Percentiles rank a stretch among this genome's conserved stretches.
Conservation (phyloP, 2,329 filamentous ascomycete species). For the Pseudogymnoascus sp. region DNA sequence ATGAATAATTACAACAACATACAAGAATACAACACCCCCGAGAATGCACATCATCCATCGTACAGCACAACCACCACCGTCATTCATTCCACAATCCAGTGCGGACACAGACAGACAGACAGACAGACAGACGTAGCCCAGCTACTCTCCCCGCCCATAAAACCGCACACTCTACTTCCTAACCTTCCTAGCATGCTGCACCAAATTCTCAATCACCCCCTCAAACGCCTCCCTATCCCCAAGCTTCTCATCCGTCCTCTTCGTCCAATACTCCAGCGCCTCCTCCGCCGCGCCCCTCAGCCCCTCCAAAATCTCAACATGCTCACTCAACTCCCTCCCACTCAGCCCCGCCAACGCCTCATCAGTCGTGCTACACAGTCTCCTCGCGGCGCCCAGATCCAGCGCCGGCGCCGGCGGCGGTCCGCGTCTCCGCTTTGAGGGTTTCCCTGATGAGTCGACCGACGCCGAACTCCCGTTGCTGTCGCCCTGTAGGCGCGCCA, state of each 20-base stretch:
- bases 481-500: constrained; percentile 28
- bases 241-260: constrained; percentile 74
- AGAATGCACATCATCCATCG: neutral
- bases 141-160: neutral
- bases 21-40: neutral
- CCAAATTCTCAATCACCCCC: constrained; percentile 91
- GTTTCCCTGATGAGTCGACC: constrained; percentile 50
- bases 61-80: neutral
- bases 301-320: constrained; percentile 60
- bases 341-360: constrained; percentile 75
- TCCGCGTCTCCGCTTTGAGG: constrained; percentile 42
- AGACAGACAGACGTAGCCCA: too few species aligned
- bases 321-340: constrained; percentile 62
- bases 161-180: constrained; percentile 49
- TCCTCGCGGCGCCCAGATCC: constrained; percentile 68
- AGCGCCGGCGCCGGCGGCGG: constrained; percentile 64
- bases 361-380: constrained; percentile 75
- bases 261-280: constrained; percentile 81
- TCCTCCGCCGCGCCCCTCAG: constrained; percentile 65
- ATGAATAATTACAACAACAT: neutral
- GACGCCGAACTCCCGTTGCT: constrained; percentile 49
- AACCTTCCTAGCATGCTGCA: constrained; percentile 81
- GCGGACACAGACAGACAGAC: too few species aligned
- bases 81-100: too few species aligned
- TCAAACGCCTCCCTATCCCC: constrained; percentile 92